phyloP scores from a whole-genome alignment of 495 filamentous ascomycete species.

The Rhizodiscina lignyota region DNA sequence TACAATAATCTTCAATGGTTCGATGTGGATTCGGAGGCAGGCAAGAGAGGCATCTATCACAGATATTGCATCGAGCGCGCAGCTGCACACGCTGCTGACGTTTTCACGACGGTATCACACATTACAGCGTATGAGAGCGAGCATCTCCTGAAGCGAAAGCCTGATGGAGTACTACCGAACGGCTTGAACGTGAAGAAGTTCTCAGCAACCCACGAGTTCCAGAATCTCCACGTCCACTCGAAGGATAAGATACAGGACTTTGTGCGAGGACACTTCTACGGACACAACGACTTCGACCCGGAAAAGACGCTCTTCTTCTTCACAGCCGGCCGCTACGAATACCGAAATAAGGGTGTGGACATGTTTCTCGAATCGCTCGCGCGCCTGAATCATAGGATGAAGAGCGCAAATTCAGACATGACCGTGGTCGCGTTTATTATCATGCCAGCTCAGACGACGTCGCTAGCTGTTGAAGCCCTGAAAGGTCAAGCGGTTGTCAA shows the following conservation, averaged over 20 bases:
- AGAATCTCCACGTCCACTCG: conserved; percentile 88
- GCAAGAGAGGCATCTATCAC: conserved; percentile 97
- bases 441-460: conserved; percentile 96
- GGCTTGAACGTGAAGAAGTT: conserved; percentile 98
- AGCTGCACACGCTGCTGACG: conserved; percentile 77
- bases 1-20: conserved; percentile 98
- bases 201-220: conserved; percentile 96
- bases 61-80: conserved; percentile 95
- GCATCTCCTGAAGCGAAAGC: conserved; percentile 93
- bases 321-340: conserved; percentile 92
- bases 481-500: conserved; percentile 97
- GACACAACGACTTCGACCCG: conserved; percentile 89
- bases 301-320: conserved; percentile 98
- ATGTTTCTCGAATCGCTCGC: conserved; percentile 98
- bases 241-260: conserved; percentile 98
- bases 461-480: conserved; percentile 84
- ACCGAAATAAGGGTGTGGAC: conserved; percentile 94
- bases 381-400: conserved; percentile 83
- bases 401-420: conserved; percentile 67
- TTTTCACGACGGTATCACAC: conserved; percentile 96
- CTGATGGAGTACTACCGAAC: conserved; percentile 90
- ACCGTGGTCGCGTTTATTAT: conserved; percentile 99
- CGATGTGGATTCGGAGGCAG: conserved; percentile 90
- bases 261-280: conserved; percentile 95
- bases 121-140: conserved; percentile 98